Evolutionary conservation across 2,329 filamentous ascomycete species (phyloP).

Genomic region (Metarhizium guizhouense): DNA sequence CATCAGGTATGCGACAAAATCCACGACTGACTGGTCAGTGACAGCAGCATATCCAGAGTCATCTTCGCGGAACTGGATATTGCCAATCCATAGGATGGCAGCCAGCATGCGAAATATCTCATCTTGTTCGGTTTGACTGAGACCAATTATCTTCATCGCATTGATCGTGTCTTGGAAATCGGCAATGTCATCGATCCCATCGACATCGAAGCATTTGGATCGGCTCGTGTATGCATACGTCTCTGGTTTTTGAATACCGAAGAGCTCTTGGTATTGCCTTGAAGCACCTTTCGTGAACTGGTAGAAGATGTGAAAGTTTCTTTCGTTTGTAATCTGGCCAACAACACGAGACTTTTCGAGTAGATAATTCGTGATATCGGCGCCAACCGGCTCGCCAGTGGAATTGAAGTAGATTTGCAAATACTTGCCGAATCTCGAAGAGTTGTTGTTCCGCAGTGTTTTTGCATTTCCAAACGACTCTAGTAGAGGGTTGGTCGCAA

Average conservation of each 20-base stretch:
- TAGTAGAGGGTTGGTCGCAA: conserved; percentile 92
- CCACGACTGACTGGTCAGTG: conserved; percentile 79
- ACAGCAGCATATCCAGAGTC: conserved; percentile 83
- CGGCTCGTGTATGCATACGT: conserved; percentile 90
- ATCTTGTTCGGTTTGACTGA: conserved; percentile 83
- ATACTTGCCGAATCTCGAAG: conserved; percentile 96
- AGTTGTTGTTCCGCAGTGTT: conserved; percentile 97
- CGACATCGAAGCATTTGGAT: conserved; percentile 91
- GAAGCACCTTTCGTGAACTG: conserved; percentile 95
- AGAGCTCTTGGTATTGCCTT: conserved; percentile 76
- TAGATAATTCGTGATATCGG: conserved; percentile 96
- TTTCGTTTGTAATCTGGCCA: conserved; percentile 88
- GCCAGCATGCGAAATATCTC: conserved; percentile 94
- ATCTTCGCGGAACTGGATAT: conserved; percentile 84
- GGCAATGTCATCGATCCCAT: conserved; percentile 82
- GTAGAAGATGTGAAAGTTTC: conserved; percentile 99
- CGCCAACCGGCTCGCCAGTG: conserved; percentile 85
- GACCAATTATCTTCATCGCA: conserved; percentile 90
- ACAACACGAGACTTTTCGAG: conserved; percentile 93
- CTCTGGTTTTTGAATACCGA: conserved; percentile 83
- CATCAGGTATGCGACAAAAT: conserved; percentile 88
- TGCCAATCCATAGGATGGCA: conserved; percentile 87
- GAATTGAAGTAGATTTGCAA: conserved; percentile 93
- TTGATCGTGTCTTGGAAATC: conserved; percentile 87
- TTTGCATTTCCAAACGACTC: conserved; percentile 99